Evolutionary conservation across 225 moss, liverwort and hornwort species (phyloP), one percentile per base, ranked within the genome.

Genomic region (Marchantia paleacea): DNA sequence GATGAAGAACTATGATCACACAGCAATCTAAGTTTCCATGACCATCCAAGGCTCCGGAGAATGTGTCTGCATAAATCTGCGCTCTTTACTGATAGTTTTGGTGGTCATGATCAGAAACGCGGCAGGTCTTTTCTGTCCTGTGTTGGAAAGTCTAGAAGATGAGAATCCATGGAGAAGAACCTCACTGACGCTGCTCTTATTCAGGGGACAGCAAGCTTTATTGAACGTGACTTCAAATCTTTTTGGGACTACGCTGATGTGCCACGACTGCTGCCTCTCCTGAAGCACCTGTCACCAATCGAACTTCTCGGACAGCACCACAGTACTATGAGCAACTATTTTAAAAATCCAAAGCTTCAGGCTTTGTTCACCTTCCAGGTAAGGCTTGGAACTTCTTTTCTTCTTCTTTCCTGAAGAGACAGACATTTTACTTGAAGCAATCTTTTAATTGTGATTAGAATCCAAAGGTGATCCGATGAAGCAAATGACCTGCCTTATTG

Each of bases 351-450:
- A 28, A 86, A 86, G 88, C 76, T 88, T 53, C 88, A 82, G 66
- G 85, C 88, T 79, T 73, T 88, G 50, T 88, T 88, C 61, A 88
- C 88, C 50, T 88, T 88, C 76, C 88, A 88, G 80, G 87, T 84
- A 82, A 79, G 74, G 4, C 63, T 14, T 72, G 58, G 6, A 58
- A 0, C 58, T 58, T 58, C 5, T 55, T 2, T 12, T 55, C n/a
- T 30, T 68, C 69, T 26, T 15, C 47, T 6, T 69, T 69, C 14
- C 1, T 47, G 16, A 31, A 69, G 7, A 69, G 1, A 69, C 7
- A 31, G 14, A 16, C 19, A 16, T 16, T 2, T 47, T 19, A 16
- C n/a, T 4, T 39, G 18, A 69, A 69, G 6, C 39, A 6, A 39
- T 12, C 29, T 13, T 69, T 31, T 8, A 6, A 0, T 31, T 67